Conservation (phyloP, 441 rosid species). For the Adansonia grandidieri region DNA sequence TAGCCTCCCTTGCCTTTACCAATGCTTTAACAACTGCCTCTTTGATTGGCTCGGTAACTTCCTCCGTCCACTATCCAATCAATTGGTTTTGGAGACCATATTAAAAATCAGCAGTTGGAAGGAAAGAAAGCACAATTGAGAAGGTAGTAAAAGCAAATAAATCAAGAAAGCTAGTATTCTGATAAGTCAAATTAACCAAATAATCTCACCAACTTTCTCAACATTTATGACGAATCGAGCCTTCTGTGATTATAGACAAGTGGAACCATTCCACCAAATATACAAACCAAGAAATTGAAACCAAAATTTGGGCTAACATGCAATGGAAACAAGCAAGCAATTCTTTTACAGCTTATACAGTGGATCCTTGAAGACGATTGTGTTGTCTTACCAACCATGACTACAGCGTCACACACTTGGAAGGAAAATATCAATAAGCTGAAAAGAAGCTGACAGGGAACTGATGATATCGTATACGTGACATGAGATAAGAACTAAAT, state of each 20-base stretch:
- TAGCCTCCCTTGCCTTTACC: constrained; percentile 71
- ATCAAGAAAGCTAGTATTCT: not conserved
- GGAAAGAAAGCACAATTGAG: not conserved
- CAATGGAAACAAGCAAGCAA: not conserved
- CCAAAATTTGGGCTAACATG: not conserved
- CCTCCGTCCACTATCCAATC: constrained; percentile 76
- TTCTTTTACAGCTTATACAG: constrained; percentile 13
- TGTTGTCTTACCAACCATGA: not conserved
- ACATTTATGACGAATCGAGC: not conserved
- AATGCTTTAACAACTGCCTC: constrained; percentile 63
- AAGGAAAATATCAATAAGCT: not conserved
- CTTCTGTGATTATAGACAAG: not conserved
- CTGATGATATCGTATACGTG: not conserved
- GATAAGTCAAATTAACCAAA: not conserved
- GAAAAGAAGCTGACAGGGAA: not conserved
- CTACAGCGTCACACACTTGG: not conserved
- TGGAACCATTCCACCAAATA: constrained; percentile 1
- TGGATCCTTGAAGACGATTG: not conserved
- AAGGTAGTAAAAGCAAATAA: not conserved
- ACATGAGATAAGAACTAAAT: not conserved
- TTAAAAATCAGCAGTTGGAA: constrained; percentile 26
- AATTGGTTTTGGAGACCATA: constrained; percentile 30
- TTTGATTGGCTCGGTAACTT: constrained; percentile 53
- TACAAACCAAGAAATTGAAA: not conserved
- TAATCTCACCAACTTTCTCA: constrained; percentile 14